Evolutionary conservation across 2,329 filamentous ascomycete genomes (phyloP), one percentile per base, ranked within the genome.

Genomic region (Arthrobotrys megalospora): DNA sequence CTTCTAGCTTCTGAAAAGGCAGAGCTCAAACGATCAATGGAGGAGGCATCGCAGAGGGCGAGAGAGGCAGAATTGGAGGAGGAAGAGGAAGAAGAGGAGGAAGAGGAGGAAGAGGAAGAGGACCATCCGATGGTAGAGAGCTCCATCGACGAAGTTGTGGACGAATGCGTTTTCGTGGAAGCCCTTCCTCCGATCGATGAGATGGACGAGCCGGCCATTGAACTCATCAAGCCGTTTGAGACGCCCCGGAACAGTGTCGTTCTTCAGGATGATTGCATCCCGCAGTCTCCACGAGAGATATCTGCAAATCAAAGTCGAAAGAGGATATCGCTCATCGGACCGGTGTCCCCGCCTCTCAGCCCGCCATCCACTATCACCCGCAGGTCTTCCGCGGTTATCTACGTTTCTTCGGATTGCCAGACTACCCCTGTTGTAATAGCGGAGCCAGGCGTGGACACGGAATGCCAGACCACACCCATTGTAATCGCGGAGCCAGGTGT

Each of bases 231-330:
- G 58, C 86, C 83, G 79, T 83, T 84, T 1, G 82, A 83, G 62
- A 79, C 43, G 16, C 82, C 75, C 62, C 81, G 82, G 3, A 70
- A 63, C 34, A 75, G 67, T 50, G 38, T 55, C 21, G 32, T 70
- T 19, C 65, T 47, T 8, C 86, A 87, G 7, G 53, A 84, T 1
- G 88, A 89, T 24, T 85, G 82, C 62, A 83, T 84, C n/a, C 83
- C 85, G 5, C 85, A 87, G 28, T 84, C 81, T 28, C 88, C 90
- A 48, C 85, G 84, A 43, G 90, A 93, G 81, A 87, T 92, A 50
- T 91, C 93, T 83, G 91, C 91, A 21, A 93, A 93, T 82, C 91
- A 93, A 83, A 87, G 91, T 76, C 88, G 90, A 62, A 93, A 93
- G 85, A 88, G 91, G 65, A 89, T 92, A 67, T 84, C 83, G 19